Conservation (phyloP, 129 eudicot genomes). For the Dittrichia graveolens region DNA sequence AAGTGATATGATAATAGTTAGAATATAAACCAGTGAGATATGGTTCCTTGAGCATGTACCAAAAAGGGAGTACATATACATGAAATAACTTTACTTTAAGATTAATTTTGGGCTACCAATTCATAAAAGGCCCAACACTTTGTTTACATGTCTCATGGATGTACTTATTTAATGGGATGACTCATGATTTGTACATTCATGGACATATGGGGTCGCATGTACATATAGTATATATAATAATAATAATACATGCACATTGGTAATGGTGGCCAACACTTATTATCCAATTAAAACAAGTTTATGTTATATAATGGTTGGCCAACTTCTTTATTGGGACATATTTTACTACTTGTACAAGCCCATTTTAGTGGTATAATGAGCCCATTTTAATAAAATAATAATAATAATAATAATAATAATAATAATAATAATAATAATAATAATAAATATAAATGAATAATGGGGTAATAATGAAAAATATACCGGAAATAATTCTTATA, state of each 20-base stretch:
- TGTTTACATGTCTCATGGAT: slow-evolving; percentile 37
- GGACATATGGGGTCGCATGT: slow-evolving; percentile 40
- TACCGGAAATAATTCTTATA: too few species aligned
- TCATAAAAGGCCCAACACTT: slow-evolving; percentile 41
- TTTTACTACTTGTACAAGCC: slow-evolving; percentile 11
- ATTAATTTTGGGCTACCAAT: slow-evolving; percentile 37
- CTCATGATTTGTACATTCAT: slow-evolving; percentile 26
- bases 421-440: too few species aligned
- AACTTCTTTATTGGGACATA: background rate
- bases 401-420: too few species aligned
- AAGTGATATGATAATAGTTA: slow-evolving; percentile 1
- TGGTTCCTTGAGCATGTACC: slow-evolving; percentile 29
- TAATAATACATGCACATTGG: slow-evolving; percentile 25
- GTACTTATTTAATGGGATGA: slow-evolving; percentile 40
- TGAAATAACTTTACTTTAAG: slow-evolving; percentile 16
- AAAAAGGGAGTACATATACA: slow-evolving; percentile 34
- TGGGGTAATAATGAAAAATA: too few species aligned
- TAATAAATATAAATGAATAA: too few species aligned
- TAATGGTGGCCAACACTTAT: slow-evolving; percentile 23
- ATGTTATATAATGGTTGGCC: slow-evolving; percentile 31
- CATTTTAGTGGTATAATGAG: slow-evolving; percentile 17
- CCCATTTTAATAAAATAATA: background rate
- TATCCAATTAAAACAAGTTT: slow-evolving; percentile 17
- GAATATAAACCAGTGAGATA: slow-evolving; percentile 7
- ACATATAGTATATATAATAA: too few species aligned